phyloP scores from a whole-genome alignment of 495 filamentous ascomycete genomes.

The Penicillium chermesinum region DNA sequence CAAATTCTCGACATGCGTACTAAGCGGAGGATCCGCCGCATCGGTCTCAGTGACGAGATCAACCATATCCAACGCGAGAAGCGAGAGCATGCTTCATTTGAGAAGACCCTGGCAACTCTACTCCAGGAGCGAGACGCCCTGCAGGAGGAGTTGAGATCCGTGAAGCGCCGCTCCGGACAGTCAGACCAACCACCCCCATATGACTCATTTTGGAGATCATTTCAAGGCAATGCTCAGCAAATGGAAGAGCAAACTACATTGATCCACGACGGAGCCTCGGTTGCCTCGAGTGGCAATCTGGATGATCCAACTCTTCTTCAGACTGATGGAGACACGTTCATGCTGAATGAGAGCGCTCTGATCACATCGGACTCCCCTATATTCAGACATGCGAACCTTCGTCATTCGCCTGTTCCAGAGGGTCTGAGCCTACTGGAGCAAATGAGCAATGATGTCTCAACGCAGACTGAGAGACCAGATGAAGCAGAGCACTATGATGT shows the following conservation, averaged over 20 bases:
- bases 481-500: conserved; percentile 19
- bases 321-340: conserved; percentile 27
- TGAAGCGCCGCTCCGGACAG: conserved; percentile 32
- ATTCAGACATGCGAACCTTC: conserved; percentile 15
- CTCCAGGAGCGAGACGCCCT: conserved; percentile 39
- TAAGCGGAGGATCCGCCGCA: conserved; percentile 64
- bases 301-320: conserved; percentile 2
- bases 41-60: conserved; percentile 70
- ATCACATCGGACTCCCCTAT: conserved; percentile 35
- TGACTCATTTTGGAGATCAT: conserved; percentile 18
- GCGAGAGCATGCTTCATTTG: conserved; percentile 41
- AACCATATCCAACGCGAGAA: conserved; percentile 59
- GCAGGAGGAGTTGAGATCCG: conserved; percentile 44
- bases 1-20: conserved; percentile 65
- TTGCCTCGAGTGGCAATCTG: conserved; percentile 4
- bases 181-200: conserved; percentile 19
- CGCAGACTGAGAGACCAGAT: conserved; percentile 11
- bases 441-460: conserved; percentile 13
- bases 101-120: conserved; percentile 44
- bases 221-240: conserved; percentile 21
- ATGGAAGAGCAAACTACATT: conserved; percentile 15
- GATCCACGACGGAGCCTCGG: conserved; percentile 17
- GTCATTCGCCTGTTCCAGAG: conserved; percentile 12
- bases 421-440: conserved; percentile 13
- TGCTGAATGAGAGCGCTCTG: conserved; percentile 30